Conservation (phyloP, 1,284 basidiomycete species). For the Puccinia coronata region DNA sequence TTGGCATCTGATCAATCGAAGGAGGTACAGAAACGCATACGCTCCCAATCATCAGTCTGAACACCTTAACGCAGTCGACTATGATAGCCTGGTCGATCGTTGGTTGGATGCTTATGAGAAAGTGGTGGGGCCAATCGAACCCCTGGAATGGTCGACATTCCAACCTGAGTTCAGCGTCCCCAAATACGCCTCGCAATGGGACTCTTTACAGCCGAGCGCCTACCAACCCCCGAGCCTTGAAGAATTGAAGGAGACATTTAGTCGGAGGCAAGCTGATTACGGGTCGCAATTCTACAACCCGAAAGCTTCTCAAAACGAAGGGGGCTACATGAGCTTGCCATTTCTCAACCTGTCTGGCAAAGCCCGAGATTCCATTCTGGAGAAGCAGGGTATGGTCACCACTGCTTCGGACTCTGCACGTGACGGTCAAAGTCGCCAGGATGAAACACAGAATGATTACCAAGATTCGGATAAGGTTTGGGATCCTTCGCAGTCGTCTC, state of each 20-base stretch:
- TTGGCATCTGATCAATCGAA: slow-evolving; percentile 67
- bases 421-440: slow-evolving; percentile 52
- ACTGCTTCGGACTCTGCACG: slow-evolving; percentile 57
- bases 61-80: slow-evolving; percentile 63
- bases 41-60: slow-evolving; percentile 52
- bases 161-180: slow-evolving; percentile 67
- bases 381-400: neutral
- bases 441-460: slow-evolving; percentile 32
- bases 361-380: neutral
- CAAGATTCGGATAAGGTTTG: slow-evolving; percentile 56
- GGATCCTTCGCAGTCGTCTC: slow-evolving; percentile 60
- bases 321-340: slow-evolving; percentile 39
- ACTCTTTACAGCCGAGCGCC: slow-evolving; percentile 60
- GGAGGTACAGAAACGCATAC: slow-evolving; percentile 50
- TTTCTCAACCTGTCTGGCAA: slow-evolving; percentile 12
- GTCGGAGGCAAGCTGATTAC: neutral
- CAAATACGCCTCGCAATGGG: slow-evolving; percentile 74
- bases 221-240: slow-evolving; percentile 51
- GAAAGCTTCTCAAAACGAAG: neutral
- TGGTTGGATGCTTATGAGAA: slow-evolving; percentile 90
- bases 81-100: slow-evolving; percentile 74
- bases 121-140: slow-evolving; percentile 68
- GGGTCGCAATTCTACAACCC: neutral
- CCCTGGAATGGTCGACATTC: slow-evolving; percentile 60
- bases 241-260: slow-evolving; percentile 42